Conservation (phyloP, 345 rosid genomes). For the Ailanthus altissimus region DNA sequence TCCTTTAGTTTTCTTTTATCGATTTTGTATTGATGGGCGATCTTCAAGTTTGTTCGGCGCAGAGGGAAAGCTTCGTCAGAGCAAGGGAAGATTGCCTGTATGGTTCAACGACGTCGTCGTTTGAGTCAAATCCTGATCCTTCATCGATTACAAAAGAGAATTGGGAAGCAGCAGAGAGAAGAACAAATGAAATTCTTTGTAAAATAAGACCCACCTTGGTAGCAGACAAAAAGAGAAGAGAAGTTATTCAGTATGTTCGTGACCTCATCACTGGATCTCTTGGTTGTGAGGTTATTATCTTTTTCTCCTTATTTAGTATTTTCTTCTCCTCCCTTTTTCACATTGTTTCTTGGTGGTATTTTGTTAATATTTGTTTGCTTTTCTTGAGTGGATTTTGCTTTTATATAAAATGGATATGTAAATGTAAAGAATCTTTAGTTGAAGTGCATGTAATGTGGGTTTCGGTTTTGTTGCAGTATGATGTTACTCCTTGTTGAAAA, state of each 20-base stretch:
- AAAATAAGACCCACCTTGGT: slow-evolving; percentile 32
- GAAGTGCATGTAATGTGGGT: background rate
- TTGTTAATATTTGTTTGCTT: background rate
- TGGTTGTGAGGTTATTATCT: slow-evolving; percentile 28
- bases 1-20: background rate
- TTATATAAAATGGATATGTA: background rate
- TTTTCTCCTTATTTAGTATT: background rate
- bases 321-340: background rate
- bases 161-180: slow-evolving; percentile 31
- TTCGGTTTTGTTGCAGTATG: background rate
- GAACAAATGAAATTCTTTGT: slow-evolving; percentile 20
- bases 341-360: background rate
- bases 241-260: slow-evolving; percentile 29
- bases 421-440: background rate
- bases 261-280: slow-evolving; percentile 26
- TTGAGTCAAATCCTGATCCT: slow-evolving; percentile 17
- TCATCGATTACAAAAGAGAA: slow-evolving; percentile 15
- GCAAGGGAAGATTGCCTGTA: background rate
- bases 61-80: background rate
- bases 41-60: slow-evolving; percentile 15
- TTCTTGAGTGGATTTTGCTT: background rate
- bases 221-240: slow-evolving; percentile 23
- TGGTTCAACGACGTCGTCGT: background rate
- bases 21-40: slow-evolving; percentile 7
- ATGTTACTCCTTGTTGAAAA: background rate